Percentiles rank a stretch among this genome's conserved stretches.
Conservation (phyloP, 140 eudicot genomes). For the Cichorium intybus region DNA sequence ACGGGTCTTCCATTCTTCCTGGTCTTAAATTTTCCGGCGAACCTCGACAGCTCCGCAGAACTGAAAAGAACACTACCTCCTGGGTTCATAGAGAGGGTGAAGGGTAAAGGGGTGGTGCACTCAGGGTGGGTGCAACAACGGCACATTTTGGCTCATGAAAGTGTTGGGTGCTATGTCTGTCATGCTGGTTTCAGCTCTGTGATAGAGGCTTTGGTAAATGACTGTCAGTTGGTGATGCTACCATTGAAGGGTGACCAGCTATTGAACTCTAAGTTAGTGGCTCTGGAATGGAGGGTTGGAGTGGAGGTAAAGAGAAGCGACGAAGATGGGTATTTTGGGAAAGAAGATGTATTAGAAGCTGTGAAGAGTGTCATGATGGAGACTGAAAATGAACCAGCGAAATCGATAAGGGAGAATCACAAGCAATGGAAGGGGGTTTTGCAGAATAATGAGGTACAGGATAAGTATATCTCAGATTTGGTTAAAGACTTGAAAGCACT, state of each 20-base stretch:
- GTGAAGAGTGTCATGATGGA: constrained; percentile 41
- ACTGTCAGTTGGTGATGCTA: constrained; percentile 48
- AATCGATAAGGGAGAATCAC: constrained; percentile 33
- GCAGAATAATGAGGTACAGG: constrained; percentile 32
- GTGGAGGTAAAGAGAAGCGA: constrained; percentile 58
- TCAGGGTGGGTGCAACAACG: constrained; percentile 72
- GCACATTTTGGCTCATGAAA: constrained; percentile 47
- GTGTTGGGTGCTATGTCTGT: constrained; percentile 43
- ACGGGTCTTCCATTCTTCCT: constrained; percentile 47
- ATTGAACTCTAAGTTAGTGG: constrained; percentile 36
- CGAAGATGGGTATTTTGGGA: constrained; percentile 59
- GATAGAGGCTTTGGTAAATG: constrained; percentile 44
- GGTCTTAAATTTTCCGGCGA: constrained; percentile 36
- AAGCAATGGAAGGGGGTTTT: constrained; percentile 46
- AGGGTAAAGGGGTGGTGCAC: constrained; percentile 42
- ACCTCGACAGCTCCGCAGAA: constrained; percentile 10
- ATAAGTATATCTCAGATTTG: constrained; percentile 30
- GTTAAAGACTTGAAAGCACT: constrained; percentile 35
- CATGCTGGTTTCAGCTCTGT: constrained; percentile 55
- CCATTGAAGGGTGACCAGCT: constrained; percentile 49
- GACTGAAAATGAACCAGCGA: constrained; percentile 26
- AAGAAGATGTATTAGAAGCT: constrained; percentile 40
- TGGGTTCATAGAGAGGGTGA: constrained; percentile 46
- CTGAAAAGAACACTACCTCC: constrained; percentile 37
- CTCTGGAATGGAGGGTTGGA: constrained; percentile 41